These are phyloP conservation scores for Gymnopilus dilepis DNA, from an alignment of 768 basidiomycete genomes.

Conservation along the genomic window DNA sequence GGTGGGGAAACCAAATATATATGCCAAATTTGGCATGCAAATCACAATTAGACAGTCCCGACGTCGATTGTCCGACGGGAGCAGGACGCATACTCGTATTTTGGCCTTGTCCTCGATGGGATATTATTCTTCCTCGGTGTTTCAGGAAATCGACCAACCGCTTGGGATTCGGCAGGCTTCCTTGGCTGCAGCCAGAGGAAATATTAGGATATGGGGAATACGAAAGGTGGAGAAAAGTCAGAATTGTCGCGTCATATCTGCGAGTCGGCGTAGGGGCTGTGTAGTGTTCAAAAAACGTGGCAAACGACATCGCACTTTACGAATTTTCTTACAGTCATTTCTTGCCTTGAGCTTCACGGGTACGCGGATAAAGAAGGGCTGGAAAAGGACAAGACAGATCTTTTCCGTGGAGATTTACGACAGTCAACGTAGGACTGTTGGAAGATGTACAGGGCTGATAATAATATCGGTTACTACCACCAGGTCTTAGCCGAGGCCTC, in stretches of 20 bases:
- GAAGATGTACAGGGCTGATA: background rate
- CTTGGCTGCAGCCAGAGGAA: background rate
- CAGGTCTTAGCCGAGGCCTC: background rate
- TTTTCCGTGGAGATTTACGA: background rate
- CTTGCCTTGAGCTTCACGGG: background rate
- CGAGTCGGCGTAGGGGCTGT: conserved; percentile 17
- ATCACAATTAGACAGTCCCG: conserved; percentile 21
- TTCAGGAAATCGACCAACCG: conserved; percentile 21
- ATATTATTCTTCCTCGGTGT: conserved; percentile 19
- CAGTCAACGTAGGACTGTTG: background rate
- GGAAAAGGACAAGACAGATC: background rate
- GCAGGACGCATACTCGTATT: conserved; percentile 27
- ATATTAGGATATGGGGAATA: conserved; percentile 11
- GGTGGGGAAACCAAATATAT: conserved; percentile 15
- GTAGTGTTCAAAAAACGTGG: conserved; percentile 21
- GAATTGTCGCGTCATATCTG: background rate
- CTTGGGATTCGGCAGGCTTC: background rate
- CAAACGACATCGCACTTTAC: conserved; percentile 2
- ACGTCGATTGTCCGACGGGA: conserved; percentile 27
- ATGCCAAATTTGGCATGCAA: conserved; percentile 17
- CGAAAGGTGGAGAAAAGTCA: conserved; percentile 3
- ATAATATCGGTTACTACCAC: background rate
- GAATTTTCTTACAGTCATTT: background rate
- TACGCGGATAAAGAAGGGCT: background rate
- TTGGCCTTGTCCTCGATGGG: conserved; percentile 26